Conservation (phyloP, 1,139 yeast genomes). For the Cylindricascospora bacillispora region DNA sequence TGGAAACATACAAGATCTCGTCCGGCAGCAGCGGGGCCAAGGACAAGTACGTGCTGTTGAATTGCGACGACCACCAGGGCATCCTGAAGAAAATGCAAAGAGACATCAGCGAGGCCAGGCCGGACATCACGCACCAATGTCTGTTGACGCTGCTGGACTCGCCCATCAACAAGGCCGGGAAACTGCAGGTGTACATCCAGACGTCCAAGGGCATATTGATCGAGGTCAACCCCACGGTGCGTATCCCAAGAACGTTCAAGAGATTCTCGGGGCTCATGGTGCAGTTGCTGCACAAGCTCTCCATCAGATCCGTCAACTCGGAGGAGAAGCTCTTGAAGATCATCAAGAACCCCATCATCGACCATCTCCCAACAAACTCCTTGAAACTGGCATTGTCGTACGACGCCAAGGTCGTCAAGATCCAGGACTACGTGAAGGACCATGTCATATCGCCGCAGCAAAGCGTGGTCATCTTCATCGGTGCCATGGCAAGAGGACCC, state of each 20-base stretch:
- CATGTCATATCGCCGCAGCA: slow-evolving; percentile 34
- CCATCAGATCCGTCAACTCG: slow-evolving; percentile 87
- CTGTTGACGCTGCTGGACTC: slow-evolving; percentile 84
- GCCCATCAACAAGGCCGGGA: slow-evolving; percentile 95
- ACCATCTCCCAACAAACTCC: slow-evolving; percentile 92
- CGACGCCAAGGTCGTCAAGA: slow-evolving; percentile 79
- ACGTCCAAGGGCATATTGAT: slow-evolving; percentile 90
- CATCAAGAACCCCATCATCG: slow-evolving; percentile 92
- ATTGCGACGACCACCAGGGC: slow-evolving; percentile 98
- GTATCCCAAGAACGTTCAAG: slow-evolving; percentile 96
- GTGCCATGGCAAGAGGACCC: slow-evolving; percentile 98
- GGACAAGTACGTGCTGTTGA: slow-evolving; percentile 85
- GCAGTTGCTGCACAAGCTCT: slow-evolving; percentile 79
- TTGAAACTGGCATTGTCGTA: slow-evolving; percentile 87
- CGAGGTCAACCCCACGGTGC: slow-evolving; percentile 91
- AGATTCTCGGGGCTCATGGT: slow-evolving; percentile 97
- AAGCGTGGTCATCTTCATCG: slow-evolving; percentile 94
- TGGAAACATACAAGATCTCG: slow-evolving; percentile 84
- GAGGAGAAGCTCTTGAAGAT: slow-evolving; percentile 89
- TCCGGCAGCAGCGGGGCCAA: slow-evolving; percentile 66
- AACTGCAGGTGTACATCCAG: slow-evolving; percentile 87
- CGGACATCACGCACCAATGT: slow-evolving; percentile 96
- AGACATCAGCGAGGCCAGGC: slow-evolving; percentile 95
- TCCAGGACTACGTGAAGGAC: slow-evolving; percentile 62
- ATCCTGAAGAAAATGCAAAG: slow-evolving; percentile 88